Conservation (phyloP, 2,329 filamentous ascomycete species). For the Arthroderma sp. region DNA sequence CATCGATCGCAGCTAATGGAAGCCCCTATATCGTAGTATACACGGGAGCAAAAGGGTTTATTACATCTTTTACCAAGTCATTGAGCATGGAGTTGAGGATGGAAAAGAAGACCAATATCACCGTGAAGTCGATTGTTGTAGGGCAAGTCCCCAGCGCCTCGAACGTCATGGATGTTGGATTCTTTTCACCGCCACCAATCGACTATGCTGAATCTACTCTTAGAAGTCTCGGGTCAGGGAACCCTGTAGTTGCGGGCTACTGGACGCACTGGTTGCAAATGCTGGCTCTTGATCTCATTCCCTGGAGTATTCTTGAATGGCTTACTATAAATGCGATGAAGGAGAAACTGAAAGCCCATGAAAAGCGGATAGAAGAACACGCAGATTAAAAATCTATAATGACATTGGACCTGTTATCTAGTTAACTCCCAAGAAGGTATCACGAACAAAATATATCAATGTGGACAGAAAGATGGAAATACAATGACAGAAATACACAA, state of each 20-base stretch:
- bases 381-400: neutral
- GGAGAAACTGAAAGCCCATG: neutral
- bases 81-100: constrained; percentile 32
- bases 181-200: constrained; percentile 19
- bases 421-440: neutral
- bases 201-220: constrained; percentile 21
- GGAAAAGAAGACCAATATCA: constrained; percentile 21
- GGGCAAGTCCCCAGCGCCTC: constrained; percentile 20
- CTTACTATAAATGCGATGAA: neutral
- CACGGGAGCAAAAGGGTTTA: constrained; percentile 35
- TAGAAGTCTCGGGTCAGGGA: constrained; percentile 24
- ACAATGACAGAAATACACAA: neutral
- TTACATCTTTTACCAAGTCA: constrained; percentile 27
- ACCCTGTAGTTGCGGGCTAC: constrained; percentile 19
- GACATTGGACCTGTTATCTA: neutral
- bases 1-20: constrained; percentile 34
- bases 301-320: neutral
- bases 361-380: neutral
- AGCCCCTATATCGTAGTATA: constrained; percentile 38
- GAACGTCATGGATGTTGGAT: constrained; percentile 12
- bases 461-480: neutral
- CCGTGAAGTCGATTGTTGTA: constrained; percentile 28
- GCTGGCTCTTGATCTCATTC: constrained; percentile 5
- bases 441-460: neutral
- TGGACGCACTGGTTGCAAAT: constrained; percentile 21